A percentile compares a stretch with the other conserved stretches of the same genome.
phyloP scores from a whole-genome alignment of 2,329 filamentous ascomycete species.

The Aspergillus transmontanensis region DNA sequence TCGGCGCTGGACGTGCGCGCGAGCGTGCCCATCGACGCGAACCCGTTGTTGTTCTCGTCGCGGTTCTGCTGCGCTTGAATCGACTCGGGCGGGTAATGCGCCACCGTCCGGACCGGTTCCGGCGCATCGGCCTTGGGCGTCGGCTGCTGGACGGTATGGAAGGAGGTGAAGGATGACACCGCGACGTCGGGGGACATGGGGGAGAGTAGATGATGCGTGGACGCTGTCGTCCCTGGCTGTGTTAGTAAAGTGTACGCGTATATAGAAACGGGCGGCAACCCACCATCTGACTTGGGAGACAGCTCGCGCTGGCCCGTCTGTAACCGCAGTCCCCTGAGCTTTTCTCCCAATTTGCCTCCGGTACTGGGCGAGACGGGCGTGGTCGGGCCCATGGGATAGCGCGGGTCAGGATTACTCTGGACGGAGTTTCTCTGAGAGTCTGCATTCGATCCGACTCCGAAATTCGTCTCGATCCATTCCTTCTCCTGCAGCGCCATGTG shows the following conservation, averaged over 20 bases:
- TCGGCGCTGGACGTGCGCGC: conserved; percentile 46
- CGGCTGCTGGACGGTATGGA: conserved; percentile 49
- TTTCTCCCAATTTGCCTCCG: conserved; percentile 73
- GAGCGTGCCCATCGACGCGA: conserved; percentile 37
- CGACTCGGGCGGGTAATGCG: conserved; percentile 41
- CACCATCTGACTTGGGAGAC: conserved; percentile 56
- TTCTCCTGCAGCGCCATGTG: conserved; percentile 83
- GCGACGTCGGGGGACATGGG: conserved; percentile 66
- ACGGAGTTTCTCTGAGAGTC: conserved; percentile 36
- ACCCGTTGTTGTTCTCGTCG: conserved; percentile 24
- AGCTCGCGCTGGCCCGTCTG: conserved; percentile 72
- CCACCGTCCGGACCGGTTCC: conserved; percentile 34
- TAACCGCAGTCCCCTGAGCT: conserved; percentile 75
- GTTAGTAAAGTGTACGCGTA: neutral
- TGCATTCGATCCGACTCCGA: conserved; percentile 60
- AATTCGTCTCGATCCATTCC: conserved; percentile 82
- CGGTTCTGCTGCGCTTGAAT: conserved; percentile 40
- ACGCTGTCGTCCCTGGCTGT: neutral
- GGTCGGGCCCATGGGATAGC: conserved; percentile 47
- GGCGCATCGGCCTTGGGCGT: conserved; percentile 18
- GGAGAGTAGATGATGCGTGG: conserved; percentile 55
- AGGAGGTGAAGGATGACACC: conserved; percentile 63
- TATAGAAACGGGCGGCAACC: conserved; percentile 22
- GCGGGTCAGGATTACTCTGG: conserved; percentile 19
- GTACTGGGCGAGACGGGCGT: conserved; percentile 65